These are phyloP conservation scores for Arctium minus DNA, from an alignment of 129 eudicot species.

Conservation along the genomic window DNA sequence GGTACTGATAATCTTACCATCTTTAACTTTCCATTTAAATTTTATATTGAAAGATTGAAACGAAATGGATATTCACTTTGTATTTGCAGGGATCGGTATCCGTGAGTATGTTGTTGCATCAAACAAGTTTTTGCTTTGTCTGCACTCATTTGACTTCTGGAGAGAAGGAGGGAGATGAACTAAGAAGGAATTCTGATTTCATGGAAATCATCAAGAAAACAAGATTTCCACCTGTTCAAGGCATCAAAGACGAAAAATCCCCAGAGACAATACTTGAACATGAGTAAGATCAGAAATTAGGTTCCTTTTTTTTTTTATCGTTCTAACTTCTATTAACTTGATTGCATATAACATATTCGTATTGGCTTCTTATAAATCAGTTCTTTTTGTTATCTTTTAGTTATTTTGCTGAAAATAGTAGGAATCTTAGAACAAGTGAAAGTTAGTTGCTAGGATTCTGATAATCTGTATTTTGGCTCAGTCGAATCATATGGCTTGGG, in stretches of 20 bases:
- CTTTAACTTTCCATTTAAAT: not conserved
- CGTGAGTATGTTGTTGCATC: constrained; percentile 84
- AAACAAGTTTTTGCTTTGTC: constrained; percentile 94
- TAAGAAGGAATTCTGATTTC: constrained; percentile 86
- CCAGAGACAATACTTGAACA: constrained; percentile 85
- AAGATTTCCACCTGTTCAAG: constrained; percentile 73
- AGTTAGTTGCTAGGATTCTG: constrained; percentile 9
- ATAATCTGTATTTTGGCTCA: constrained; percentile 28
- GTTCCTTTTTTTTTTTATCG: not conserved
- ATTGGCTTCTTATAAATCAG: not conserved
- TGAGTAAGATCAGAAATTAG: constrained; percentile 55
- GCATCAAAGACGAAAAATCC: constrained; percentile 63
- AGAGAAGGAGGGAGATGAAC: constrained; percentile 85
- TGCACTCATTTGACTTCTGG: constrained; percentile 95
- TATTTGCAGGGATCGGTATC: constrained; percentile 87
- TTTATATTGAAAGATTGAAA: not conserved
- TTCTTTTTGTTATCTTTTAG: not conserved
- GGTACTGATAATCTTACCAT: constrained; percentile 32
- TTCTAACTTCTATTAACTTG: not conserved
- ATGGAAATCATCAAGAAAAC: constrained; percentile 91
- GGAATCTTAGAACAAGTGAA: not conserved
- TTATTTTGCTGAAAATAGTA: not conserved
- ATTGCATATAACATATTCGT: not conserved
- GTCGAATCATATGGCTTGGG: constrained; percentile 97
- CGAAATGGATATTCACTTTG: not conserved